Conservation (phyloP, 2,329 filamentous ascomycete genomes). For the Penicillium fuscoglaucum region DNA sequence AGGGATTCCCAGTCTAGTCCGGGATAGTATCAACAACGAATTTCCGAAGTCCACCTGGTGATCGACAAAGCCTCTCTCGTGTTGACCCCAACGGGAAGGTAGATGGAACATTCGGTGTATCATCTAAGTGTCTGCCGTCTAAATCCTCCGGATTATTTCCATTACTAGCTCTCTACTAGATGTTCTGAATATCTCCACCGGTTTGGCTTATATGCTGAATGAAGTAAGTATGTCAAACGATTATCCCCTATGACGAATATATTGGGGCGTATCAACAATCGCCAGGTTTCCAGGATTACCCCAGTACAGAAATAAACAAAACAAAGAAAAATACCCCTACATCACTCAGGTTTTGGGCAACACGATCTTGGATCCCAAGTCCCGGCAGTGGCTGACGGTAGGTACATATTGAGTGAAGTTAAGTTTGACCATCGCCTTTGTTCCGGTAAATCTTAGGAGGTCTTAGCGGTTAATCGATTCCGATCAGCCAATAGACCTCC, state of each 20-base stretch:
- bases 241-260: background rate
- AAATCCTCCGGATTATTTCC: no score
- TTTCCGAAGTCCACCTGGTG: background rate
- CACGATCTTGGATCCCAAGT: background rate
- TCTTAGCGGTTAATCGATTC: background rate
- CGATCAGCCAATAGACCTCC: conserved; percentile 1
- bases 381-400: background rate
- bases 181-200: no score
- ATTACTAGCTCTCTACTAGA: no score
- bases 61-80: no score
- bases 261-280: background rate
- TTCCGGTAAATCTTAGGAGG: background rate
- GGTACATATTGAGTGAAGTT: background rate
- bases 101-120: no score
- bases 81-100: no score
- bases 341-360: background rate
- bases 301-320: background rate
- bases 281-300: background rate
- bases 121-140: no score
- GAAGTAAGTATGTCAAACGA: no score
- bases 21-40: background rate
- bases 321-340: background rate
- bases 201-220: no score
- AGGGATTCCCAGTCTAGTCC: background rate
- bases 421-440: background rate